These are phyloP conservation scores for Opeltia flavorubescens DNA, from an alignment of 495 filamentous ascomycete genomes.

Conservation along the genomic window DNA sequence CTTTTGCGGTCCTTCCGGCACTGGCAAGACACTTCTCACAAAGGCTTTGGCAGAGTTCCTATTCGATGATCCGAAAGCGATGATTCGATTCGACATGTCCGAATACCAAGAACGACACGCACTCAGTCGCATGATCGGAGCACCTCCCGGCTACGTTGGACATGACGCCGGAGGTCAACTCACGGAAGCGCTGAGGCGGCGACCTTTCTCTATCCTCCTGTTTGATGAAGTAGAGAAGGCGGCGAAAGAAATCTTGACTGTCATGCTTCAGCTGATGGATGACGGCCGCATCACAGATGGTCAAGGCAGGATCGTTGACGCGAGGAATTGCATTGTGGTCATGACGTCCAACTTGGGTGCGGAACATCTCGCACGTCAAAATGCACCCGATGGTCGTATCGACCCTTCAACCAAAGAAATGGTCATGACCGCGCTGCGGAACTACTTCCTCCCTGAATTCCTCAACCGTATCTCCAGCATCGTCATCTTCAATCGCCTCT, in stretches of 20 bases:
- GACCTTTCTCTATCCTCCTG: slow-evolving; percentile 92
- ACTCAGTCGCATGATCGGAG: slow-evolving; percentile 92
- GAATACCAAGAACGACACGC: slow-evolving; percentile 98
- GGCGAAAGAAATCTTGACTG: slow-evolving; percentile 92
- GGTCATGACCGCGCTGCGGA: slow-evolving; percentile 75
- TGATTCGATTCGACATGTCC: slow-evolving; percentile 99
- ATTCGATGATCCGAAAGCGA: slow-evolving; percentile 92
- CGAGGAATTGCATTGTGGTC: slow-evolving; percentile 95
- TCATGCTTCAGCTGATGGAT: slow-evolving; percentile 95
- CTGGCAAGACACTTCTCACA: slow-evolving; percentile 91
- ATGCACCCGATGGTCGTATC: slow-evolving; percentile 65
- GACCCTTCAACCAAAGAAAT: slow-evolving; percentile 76
- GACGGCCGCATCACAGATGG: slow-evolving; percentile 97
- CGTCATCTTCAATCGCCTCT: slow-evolving; percentile 97
- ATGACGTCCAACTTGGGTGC: slow-evolving; percentile 97
- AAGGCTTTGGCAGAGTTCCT: slow-evolving; percentile 96
- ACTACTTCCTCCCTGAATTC: slow-evolving; percentile 97
- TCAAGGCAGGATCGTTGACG: slow-evolving; percentile 87
- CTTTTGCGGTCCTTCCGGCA: slow-evolving; percentile 96
- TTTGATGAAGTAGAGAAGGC: slow-evolving; percentile 99
- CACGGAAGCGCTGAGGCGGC: slow-evolving; percentile 81
- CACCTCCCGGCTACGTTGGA: slow-evolving; percentile 91
- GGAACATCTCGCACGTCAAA: slow-evolving; percentile 74
- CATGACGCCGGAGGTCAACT: slow-evolving; percentile 93
- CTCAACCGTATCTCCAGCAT: slow-evolving; percentile 89